Base-by-base conservation (phyloP, 495 filamentous ascomycete genomes). In the Penicillium canariense region DNA sequence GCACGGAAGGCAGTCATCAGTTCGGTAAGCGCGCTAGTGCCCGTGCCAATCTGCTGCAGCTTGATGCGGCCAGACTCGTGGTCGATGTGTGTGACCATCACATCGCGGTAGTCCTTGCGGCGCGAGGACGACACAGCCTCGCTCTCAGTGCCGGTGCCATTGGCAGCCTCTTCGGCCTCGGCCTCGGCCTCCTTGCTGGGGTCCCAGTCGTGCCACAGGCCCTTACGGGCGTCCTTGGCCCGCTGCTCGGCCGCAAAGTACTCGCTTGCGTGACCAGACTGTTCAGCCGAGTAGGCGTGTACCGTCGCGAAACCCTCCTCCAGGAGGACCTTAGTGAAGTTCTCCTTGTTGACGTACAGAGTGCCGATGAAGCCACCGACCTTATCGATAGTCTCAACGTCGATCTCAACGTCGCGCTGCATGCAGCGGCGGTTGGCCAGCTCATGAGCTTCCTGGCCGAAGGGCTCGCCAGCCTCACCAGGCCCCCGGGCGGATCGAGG, bases 341-440 rank as follows among this genome's bases (percentile, higher is more conserved):
- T 97, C 73, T 97, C 92, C 35, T 92, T 90, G 78, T 92, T 94
- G 65, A 97, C 79, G 61, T 92, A 96, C 2, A 99, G 81, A 14
- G 88, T 88, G 43, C 95, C 95, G 59, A 99, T 96, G 77, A 99
- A 99, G 50, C 93, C 95, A 60, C 95, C 95, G 28, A 90, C 85
- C 76, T 96, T 96, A 75, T 99, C 95, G 48, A 89, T 88, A 64
- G 91, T 91, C 71, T 96, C 88, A 9, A 99, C 85, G 55, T 97
- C 91, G 54, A 99, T 90, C 73, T 97, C 94, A 36, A 96, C 92
- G 63, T 99, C 95, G 40, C 95, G 84, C 77, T 99, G 95, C 76
- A 92, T 86, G 72, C 87, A 89, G 35, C 90, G 86, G 48, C 81
- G 86, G 69, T 89, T 90, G 23, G 90, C 91, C 58, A 96, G 83